A percentile compares a stretch with the other conserved stretches of the same genome.
Evolutionary conservation across 805 yeast genomes (phyloP).

Genomic region (Hanseniaspora hatyaiensis): DNA sequence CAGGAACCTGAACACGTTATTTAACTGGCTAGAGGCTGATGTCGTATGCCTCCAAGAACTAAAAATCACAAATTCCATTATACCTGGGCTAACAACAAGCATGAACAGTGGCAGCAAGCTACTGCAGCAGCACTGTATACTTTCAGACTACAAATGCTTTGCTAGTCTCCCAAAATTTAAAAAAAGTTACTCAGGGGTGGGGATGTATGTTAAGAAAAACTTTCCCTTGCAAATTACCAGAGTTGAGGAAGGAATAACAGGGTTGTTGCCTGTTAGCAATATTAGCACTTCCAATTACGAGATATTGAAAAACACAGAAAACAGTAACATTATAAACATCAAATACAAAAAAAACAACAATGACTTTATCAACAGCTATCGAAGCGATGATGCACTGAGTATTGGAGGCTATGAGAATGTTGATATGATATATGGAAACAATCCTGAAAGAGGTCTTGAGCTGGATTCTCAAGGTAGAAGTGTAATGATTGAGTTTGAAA

Average conservation of each 20-base stretch:
- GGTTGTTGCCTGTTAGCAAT: conserved; percentile 30
- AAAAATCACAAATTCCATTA: conserved; percentile 44
- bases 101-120: conserved; percentile 1
- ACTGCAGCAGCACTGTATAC: conserved; percentile 35
- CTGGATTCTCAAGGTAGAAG: conserved; percentile 82
- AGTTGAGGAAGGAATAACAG: conserved; percentile 91
- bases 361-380: too few species aligned
- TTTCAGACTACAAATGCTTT: conserved; percentile 50
- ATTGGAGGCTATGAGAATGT: too few species aligned
- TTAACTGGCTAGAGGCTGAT: conserved; percentile 52
- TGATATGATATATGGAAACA: not conserved
- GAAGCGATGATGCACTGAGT: too few species aligned
- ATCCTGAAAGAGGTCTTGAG: conserved; percentile 31
- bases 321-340: too few species aligned
- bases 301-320: conserved; percentile 16
- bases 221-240: conserved; percentile 44
- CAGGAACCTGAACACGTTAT: conserved; percentile 31
- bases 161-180: conserved; percentile 54
- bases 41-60: conserved; percentile 79
- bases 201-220: conserved; percentile 54
- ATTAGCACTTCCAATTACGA: not conserved
- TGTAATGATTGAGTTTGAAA: conserved; percentile 59
- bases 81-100: conserved; percentile 18
- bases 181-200: conserved; percentile 89
- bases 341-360: too few species aligned